phyloP scores from a whole-genome alignment of 2,329 filamentous ascomycete species.

The Microdochium trichocladiopsis region DNA sequence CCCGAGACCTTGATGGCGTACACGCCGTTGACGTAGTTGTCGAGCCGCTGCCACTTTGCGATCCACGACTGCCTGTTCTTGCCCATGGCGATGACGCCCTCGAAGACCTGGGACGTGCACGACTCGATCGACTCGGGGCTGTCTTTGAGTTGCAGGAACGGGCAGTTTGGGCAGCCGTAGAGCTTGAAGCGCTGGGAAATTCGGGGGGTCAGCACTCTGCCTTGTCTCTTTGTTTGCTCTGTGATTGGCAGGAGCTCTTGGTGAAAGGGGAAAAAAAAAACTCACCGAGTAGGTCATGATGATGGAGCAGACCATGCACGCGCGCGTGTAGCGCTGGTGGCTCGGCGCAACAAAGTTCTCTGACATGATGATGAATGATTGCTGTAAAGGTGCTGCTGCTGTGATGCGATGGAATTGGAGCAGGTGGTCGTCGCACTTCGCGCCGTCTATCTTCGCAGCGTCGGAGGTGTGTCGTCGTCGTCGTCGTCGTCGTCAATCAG shows the following conservation, averaged over 20 bases:
- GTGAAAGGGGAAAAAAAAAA: constrained; percentile 7
- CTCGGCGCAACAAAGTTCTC: constrained; percentile 63
- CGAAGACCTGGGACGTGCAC: constrained; percentile 94
- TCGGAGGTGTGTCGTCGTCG: too few species aligned
- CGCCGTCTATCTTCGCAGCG: too few species aligned
- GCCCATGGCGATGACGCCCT: constrained; percentile 79
- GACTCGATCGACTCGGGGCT: constrained; percentile 77
- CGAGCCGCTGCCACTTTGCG: constrained; percentile 90
- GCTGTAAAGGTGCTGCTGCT: not conserved
- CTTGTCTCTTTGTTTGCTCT: too few species aligned
- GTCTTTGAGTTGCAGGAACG: constrained; percentile 76
- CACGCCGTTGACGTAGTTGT: constrained; percentile 79
- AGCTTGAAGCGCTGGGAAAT: constrained; percentile 86
- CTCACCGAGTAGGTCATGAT: constrained; percentile 73
- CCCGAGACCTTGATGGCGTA: constrained; percentile 96
- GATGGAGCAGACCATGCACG: constrained; percentile 98
- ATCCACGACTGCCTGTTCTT: constrained; percentile 88
- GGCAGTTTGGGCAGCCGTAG: constrained; percentile 94
- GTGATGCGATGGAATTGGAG: not conserved
- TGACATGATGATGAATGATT: constrained; percentile 25
- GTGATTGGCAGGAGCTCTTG: too few species aligned
- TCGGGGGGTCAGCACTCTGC: too few species aligned
- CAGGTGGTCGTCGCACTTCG: not conserved
- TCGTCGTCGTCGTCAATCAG: too few species aligned
- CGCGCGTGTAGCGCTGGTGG: constrained; percentile 81